Evolutionary conservation across 371 early-diverging fungal genomes (phyloP).

Genomic region (Syncephalis fuscata): DNA sequence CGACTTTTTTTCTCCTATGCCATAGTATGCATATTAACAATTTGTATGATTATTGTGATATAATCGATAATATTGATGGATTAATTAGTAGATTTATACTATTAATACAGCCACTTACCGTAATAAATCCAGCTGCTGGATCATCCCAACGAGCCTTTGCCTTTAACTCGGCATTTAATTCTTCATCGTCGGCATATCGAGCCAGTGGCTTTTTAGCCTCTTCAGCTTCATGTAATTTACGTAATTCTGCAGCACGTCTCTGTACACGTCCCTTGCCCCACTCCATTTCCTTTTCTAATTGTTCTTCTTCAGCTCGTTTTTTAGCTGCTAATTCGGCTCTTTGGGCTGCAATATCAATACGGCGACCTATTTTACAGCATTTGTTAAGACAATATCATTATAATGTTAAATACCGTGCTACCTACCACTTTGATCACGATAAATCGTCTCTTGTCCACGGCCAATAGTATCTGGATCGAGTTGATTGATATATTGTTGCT

Average conservation of each 20-base stretch:
- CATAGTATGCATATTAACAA: conserved; percentile 1
- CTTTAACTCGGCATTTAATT: conserved; percentile 38
- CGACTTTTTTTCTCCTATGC: conserved; percentile 16
- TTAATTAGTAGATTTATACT: conserved; percentile 9
- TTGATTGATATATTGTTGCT: conserved; percentile 17
- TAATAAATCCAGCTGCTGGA: conserved; percentile 43
- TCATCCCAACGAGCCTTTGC: conserved; percentile 45
- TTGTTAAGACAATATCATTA: background rate
- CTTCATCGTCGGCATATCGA: conserved; percentile 42
- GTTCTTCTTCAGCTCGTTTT: conserved; percentile 35
- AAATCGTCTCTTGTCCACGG: conserved; percentile 42
- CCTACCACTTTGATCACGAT: conserved; percentile 38
- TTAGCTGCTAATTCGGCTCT: conserved; percentile 35
- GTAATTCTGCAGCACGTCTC: conserved; percentile 29
- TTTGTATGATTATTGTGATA: conserved; percentile 8
- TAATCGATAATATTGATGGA: no score
- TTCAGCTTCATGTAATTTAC: conserved; percentile 22
- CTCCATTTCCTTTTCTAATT: conserved; percentile 41
- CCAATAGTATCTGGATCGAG: conserved; percentile 21
- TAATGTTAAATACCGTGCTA: conserved; percentile 1
- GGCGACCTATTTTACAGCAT: conserved; percentile 43
- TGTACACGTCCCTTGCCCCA: conserved; percentile 70
- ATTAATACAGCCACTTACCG: no score
- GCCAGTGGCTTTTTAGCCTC: conserved; percentile 44
- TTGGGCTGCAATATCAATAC: conserved; percentile 46